Conservation (phyloP, 805 yeast genomes). For the Metschnikowia kofuensis region DNA sequence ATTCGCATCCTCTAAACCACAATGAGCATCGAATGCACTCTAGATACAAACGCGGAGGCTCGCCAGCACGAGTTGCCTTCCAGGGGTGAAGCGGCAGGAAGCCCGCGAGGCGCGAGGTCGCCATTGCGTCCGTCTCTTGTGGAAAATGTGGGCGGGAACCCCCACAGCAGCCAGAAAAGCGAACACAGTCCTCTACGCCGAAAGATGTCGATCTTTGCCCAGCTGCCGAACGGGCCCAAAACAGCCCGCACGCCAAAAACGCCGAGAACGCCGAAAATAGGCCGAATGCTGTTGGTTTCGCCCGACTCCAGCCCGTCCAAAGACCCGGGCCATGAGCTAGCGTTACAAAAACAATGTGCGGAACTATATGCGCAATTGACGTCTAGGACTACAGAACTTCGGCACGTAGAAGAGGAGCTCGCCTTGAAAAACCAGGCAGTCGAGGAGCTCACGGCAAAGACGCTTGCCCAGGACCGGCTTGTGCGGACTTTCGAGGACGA, state of each 20-base stretch:
- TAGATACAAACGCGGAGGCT: not conserved
- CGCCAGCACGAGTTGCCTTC: constrained; percentile 2
- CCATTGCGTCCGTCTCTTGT: constrained; percentile 2
- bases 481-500: constrained; percentile 30
- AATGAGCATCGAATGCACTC: constrained; percentile 1
- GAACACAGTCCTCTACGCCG: not conserved
- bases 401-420: constrained; percentile 33
- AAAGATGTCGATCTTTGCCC: constrained; percentile 1
- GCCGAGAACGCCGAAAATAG: not conserved
- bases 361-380: constrained; percentile 31
- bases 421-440: constrained; percentile 22
- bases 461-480: constrained; percentile 26
- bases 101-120: constrained; percentile 5
- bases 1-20: not conserved
- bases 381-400: constrained; percentile 23
- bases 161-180: not conserved
- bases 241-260: constrained; percentile 1
- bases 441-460: constrained; percentile 26
- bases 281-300: not conserved
- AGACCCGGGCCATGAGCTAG: constrained; percentile 2
- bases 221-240: not conserved
- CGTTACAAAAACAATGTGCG: constrained; percentile 26
- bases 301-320: not conserved
- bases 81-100: not conserved
- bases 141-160: not conserved